phyloP scores from a whole-genome alignment of 495 filamentous ascomycete species.

The Aspergillus asperescens region DNA sequence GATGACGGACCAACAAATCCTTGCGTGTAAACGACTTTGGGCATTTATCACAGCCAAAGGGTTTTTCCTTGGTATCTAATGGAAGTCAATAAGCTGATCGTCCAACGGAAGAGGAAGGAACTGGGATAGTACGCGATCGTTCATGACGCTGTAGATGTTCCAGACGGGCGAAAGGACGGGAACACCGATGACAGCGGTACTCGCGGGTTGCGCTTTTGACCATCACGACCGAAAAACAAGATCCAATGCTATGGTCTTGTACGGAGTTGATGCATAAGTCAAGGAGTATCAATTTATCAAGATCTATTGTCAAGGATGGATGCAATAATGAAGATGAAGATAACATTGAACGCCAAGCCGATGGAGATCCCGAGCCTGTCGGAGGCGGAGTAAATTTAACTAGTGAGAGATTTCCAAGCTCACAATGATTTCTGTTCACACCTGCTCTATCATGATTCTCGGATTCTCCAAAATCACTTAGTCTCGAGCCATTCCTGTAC shows the following conservation, averaged over 20 bases:
- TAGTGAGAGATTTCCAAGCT: neutral
- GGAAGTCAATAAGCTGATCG: constrained; percentile 11
- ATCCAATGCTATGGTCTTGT: neutral
- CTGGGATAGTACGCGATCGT: constrained; percentile 34
- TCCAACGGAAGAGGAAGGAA: neutral
- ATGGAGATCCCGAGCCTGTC: neutral
- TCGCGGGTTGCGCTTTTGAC: constrained; percentile 20
- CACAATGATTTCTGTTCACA: too few species aligned
- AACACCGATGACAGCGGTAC: constrained; percentile 37
- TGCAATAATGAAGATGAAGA: too few species aligned
- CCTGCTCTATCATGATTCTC: too few species aligned
- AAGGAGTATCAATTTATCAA: neutral
- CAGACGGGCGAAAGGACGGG: constrained; percentile 34
- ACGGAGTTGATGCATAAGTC: neutral
- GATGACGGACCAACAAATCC: constrained; percentile 36
- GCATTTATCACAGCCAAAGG: constrained; percentile 33
- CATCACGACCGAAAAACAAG: constrained; percentile 10
- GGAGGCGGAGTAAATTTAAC: neutral
- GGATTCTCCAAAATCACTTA: too few species aligned
- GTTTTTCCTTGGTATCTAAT: constrained; percentile 43
- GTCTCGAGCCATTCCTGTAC: neutral
- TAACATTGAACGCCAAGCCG: too few species aligned
- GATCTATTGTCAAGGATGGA: too few species aligned
- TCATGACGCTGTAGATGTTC: constrained; percentile 44
- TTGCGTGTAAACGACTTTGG: constrained; percentile 41